A percentile compares a stretch with the other conserved stretches of the same genome.
Evolutionary conservation across 2,329 filamentous ascomycete genomes (phyloP).

Genomic region (Ophiosphaerella narmari): DNA sequence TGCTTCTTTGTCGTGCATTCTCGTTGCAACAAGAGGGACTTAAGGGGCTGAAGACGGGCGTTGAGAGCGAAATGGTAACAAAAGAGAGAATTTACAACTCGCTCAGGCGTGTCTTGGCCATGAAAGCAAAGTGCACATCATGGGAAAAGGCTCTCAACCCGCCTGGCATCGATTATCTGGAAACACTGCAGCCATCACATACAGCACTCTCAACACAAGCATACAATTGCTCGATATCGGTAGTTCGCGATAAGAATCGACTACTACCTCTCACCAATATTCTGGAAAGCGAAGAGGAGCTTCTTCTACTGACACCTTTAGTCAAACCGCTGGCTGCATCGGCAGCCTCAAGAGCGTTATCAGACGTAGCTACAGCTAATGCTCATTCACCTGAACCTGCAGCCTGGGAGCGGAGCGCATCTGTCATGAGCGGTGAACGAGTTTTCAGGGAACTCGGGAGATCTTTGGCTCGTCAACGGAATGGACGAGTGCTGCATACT

Average conservation of each 20-base stretch:
- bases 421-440: slow-evolving; percentile 86
- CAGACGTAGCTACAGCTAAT: slow-evolving; percentile 62
- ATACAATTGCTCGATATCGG: slow-evolving; percentile 90
- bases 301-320: slow-evolving; percentile 85
- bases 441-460: slow-evolving; percentile 90
- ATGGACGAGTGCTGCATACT: slow-evolving; percentile 86
- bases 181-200: slow-evolving; percentile 81
- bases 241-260: slow-evolving; percentile 87
- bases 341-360: slow-evolving; percentile 73
- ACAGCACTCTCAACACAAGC: slow-evolving; percentile 79
- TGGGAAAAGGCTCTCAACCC: slow-evolving; percentile 94
- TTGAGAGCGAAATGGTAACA: slow-evolving; percentile 88
- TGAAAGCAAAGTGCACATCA: slow-evolving; percentile 85
- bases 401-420: slow-evolving; percentile 61
- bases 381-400: slow-evolving; percentile 58
- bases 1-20: slow-evolving; percentile 86
- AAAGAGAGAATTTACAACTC: slow-evolving; percentile 80
- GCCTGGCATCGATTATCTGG: slow-evolving; percentile 74
- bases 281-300: slow-evolving; percentile 81
- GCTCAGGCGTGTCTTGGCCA: slow-evolving; percentile 72
- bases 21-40: slow-evolving; percentile 90
- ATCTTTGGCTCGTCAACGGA: slow-evolving; percentile 82
- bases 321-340: slow-evolving; percentile 93
- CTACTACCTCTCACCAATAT: slow-evolving; percentile 81
- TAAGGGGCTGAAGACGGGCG: slow-evolving; percentile 82